These are phyloP conservation scores for Chrysosporium queenslandicum DNA, from an alignment of 2,329 filamentous ascomycete genomes.

Conservation along the genomic window DNA sequence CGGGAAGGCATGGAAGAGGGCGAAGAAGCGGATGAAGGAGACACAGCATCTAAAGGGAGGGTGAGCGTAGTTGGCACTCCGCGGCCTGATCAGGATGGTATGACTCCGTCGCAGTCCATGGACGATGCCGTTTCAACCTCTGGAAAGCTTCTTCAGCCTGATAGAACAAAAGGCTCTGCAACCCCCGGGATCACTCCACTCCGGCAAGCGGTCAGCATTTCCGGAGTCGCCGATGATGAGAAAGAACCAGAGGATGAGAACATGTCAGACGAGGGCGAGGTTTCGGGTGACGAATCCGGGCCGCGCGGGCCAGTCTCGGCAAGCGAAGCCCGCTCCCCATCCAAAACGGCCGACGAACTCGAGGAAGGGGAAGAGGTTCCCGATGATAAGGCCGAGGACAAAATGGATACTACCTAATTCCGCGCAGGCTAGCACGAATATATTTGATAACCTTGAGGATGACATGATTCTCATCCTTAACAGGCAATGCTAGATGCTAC, in stretches of 20 bases:
- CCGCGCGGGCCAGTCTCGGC: constrained; percentile 25
- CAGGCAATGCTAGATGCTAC: too few species aligned
- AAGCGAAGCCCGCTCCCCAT: background rate
- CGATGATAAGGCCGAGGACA: constrained; percentile 42
- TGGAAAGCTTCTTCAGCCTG: constrained; percentile 24
- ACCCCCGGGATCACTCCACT: constrained; percentile 31
- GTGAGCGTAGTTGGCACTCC: constrained; percentile 42
- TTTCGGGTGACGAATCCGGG: constrained; percentile 28
- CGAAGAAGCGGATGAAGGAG: constrained; percentile 49
- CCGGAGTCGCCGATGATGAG: constrained; percentile 19
- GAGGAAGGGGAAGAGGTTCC: constrained; percentile 43
- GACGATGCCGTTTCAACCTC: constrained; percentile 26
- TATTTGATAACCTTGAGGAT: too few species aligned
- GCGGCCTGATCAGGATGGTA: constrained; percentile 38
- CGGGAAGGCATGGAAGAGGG: constrained; percentile 66
- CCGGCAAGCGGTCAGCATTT: constrained; percentile 26
- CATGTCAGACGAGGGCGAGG: constrained; percentile 47
- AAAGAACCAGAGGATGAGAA: constrained; percentile 47
- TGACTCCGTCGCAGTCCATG: constrained; percentile 29
- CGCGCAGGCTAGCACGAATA: background rate
- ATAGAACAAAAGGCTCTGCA: constrained; percentile 24
- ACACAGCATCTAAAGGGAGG: constrained; percentile 41
- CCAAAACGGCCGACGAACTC: constrained; percentile 32
- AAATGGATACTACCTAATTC: constrained; percentile 54
- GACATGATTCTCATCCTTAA: too few species aligned